Evolutionary conservation across 148 eudicot species (phyloP), one percentile per base, ranked within the genome.

Genomic region (Heliosperma pusillum): DNA sequence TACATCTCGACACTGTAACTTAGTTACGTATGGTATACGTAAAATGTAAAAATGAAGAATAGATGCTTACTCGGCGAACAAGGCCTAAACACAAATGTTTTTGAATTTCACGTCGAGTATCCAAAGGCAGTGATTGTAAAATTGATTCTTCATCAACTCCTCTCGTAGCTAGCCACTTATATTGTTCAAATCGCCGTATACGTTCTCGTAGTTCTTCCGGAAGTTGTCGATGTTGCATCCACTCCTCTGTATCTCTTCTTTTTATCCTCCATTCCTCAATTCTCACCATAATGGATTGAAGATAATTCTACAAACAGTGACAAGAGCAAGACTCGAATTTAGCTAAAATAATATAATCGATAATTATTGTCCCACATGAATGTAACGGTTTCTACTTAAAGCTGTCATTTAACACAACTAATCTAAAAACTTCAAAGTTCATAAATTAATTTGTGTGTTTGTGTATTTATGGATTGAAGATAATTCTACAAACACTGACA

Each of bases 141-240:
- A 95, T 88, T 17, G 81, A 85, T 82, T 92, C 91, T 87, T 92
- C 97, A n/a, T 90, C 90, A 15, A 95, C 99, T 50, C 99, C 99
- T 88, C 97, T 84, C 10, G 97, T 92, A 40, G 99, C 96, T 24
- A 89, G 84, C 97, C 97, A 95, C 64, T 92, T 86, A 76, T 90
- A 95, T 63, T 95, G 99, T 76, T 87, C 96, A 81, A 90, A 95
- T 25, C 91, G 85, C 27, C 99, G 89, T 27, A 95, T 84, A 26
- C 96, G 92, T 55, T 92, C 86, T 82, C 91, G 89, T 70, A 95
- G 83, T 21, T 92, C 92, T 16, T 80, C 91, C 27, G 97, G 99
- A 15, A 95, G 80, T 80, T 95, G 93, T 21, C 95, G 81, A 74
- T 92, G 97, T 79, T 88, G 88, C 97, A 92, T 92, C 97, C 97